Conservation (phyloP, 352 stramenopile species). For the Pythium aquatile region DNA sequence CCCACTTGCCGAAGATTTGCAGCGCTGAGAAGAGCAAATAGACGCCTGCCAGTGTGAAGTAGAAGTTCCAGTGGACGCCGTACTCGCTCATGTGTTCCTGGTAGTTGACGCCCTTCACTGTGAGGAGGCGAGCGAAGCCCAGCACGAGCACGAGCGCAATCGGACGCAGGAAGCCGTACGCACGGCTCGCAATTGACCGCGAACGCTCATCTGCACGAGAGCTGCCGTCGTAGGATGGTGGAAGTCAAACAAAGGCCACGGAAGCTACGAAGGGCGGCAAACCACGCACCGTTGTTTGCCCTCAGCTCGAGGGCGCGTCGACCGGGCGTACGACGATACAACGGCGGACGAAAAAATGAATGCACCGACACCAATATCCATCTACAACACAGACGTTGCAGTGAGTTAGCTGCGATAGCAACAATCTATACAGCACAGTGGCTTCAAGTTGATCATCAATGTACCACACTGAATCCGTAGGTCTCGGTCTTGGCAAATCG, state of each 20-base stretch:
- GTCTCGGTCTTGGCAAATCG: slow-evolving; percentile 95
- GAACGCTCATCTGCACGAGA: not conserved
- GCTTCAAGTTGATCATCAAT: slow-evolving; percentile 9
- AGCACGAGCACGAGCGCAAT: slow-evolving; percentile 73
- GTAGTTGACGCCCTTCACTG: slow-evolving; percentile 85
- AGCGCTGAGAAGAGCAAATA: slow-evolving; percentile 73
- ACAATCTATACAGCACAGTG: too few relatives aligned
- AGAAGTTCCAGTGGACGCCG: slow-evolving; percentile 99
- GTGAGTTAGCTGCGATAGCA: not conserved
- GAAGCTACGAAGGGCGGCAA: too few relatives aligned
- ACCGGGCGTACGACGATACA: slow-evolving; percentile 67
- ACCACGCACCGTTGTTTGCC: slow-evolving; percentile 26
- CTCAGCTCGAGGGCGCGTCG: slow-evolving; percentile 29
- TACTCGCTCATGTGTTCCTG: slow-evolving; percentile 98
- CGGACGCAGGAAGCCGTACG: slow-evolving; percentile 65
- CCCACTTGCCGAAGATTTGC: slow-evolving; percentile 44
- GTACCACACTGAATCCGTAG: slow-evolving; percentile 92
- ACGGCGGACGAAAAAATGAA: slow-evolving; percentile 92
- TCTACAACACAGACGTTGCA: slow-evolving; percentile 42
- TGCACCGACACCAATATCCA: slow-evolving; percentile 96
- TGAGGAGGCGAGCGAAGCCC: slow-evolving; percentile 66
- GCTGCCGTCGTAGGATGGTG: not conserved
- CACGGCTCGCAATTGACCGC: slow-evolving; percentile 12
- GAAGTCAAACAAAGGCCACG: too few relatives aligned
- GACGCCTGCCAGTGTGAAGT: slow-evolving; percentile 93